Base-by-base conservation (phyloP, 1,284 basidiomycete species). In the Pholiota adiposa region DNA sequence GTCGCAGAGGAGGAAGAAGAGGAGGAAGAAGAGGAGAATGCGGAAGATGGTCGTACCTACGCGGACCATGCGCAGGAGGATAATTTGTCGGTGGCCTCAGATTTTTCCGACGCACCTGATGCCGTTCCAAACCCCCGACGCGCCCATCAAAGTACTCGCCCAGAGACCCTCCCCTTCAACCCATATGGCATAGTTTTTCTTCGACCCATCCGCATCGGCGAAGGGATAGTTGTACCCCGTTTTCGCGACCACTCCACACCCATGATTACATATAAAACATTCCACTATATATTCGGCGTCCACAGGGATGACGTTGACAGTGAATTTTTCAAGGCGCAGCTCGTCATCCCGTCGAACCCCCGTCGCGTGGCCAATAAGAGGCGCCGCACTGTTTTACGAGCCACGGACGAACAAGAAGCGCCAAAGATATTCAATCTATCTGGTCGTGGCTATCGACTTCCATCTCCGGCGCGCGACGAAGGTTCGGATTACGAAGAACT, bases 181-280 rank as follows among this genome's bases (percentile, higher is more conserved):
- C 54, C 54, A 25, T 56, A 56, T 18, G 54, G 54, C 0, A 56
- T 56, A 4, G 34, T 56, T 23, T 56, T 56, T 29, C 54, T 56
- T 8, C 54, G 44, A 14, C n/a, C 19, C 2, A 50, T 56, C 5
- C 54, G 44, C n/a, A 56, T 56, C 18, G 54, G 54, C 1, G 11
- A 50, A 27, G 54, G 34, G 11, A 19, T 36, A 4, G 18, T 21
- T 5, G 29, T 56, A 1, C 54, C 54, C 18, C 44, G 44, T 18
- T 56, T 56, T 23, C 21, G 12, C 14, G 54, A 50, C n/a, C 3
- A 18, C 21, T 19, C 3, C 11, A 3, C 18, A 2, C 14, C 33
- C 7, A 56, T 56, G 54, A 50, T 56, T 23, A 51, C 44, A n/a
- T 18, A 8, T 3, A 36, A 56, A 21, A 50, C 44, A 2, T 56